Evolutionary conservation across 2,329 filamentous ascomycete species (phyloP), one percentile per base, ranked within the genome.

Genomic region (Microsporum audouinii): DNA sequence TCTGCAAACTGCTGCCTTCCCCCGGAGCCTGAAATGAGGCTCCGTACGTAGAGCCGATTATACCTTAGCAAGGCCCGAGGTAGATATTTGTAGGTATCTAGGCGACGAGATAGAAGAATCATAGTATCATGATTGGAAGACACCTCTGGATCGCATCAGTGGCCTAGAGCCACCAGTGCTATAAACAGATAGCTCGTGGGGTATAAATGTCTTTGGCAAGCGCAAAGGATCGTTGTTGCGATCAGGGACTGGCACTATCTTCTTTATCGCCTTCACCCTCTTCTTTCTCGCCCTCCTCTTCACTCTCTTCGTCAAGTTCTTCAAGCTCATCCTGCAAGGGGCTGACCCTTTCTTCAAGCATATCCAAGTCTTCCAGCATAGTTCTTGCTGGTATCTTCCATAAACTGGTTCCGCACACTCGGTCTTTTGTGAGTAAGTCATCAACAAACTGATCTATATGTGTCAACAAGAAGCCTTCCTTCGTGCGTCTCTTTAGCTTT

Each of bases 381-480:
- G 88, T 85, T 67, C 94, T 80, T 63, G 85, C 85, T 2, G 91
- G 89, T 80, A 99, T 82, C 77, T 96, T 95, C 85, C 90, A 95
- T 67, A 99, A 71, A 70, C 87, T 95, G 2, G 94, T 97, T 41
- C 86, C 92, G 71, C 92, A 97, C 0, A 96, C 87, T 59, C 94
- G 82, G 61, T 95, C 89, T 75, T 95, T 95, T 0, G 84, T 88
- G 64, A 99, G 78, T 66, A 99, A 76, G 64, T 96, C 91, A 72
- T 99, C 94, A 60, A 97, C 84, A 72, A 99, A 97, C 68, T 92
- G 87, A 73, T 99, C 94, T 75, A 99, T 80, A 69, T 83, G 88
- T 2, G 89, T 94, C 67, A 99, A 73, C 10, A 78, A 80, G 65
- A 88, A 91, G 1, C 88, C 88, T 33, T 84, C 83, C 65, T 90